Conservation (phyloP, 768 basidiomycete species). For the Cantharellus cinnabarinus region DNA sequence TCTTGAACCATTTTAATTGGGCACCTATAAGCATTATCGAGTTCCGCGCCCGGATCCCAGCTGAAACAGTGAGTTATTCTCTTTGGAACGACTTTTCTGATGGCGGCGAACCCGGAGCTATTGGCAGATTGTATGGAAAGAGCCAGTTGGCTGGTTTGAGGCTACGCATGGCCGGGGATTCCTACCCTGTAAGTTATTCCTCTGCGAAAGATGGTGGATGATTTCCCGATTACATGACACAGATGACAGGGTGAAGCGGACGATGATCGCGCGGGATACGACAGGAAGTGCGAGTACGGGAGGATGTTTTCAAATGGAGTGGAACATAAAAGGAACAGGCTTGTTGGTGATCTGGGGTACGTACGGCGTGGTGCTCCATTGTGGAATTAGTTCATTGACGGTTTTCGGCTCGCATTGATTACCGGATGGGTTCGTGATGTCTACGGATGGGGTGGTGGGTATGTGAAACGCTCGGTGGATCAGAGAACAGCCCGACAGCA, state of each 20-base stretch:
- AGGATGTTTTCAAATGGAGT: constrained; percentile 54
- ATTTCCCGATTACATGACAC: neutral
- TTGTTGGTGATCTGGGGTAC: constrained; percentile 57
- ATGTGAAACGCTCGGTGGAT: constrained; percentile 1
- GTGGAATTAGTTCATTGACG: neutral
- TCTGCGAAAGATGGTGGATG: neutral
- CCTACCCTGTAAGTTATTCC: constrained; percentile 40
- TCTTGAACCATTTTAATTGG: constrained; percentile 64
- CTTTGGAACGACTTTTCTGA: no score
- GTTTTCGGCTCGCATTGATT: neutral
- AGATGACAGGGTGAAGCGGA: constrained; percentile 49
- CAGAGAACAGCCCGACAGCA: constrained; percentile 42
- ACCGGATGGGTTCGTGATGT: no score
- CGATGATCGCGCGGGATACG: constrained; percentile 29
- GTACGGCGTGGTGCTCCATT: constrained; percentile 4
- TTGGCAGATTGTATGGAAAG: constrained; percentile 59
- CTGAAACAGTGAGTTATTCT: constrained; percentile 29
- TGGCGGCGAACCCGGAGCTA: neutral
- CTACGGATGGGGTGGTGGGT: neutral
- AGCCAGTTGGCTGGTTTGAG: constrained; percentile 70
- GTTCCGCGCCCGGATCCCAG: constrained; percentile 33
- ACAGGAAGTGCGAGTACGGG: constrained; percentile 43
- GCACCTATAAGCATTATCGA: constrained; percentile 43
- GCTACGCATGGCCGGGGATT: constrained; percentile 71
- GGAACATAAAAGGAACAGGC: constrained; percentile 57